These are phyloP conservation scores for Penicillium flavigenum DNA, from an alignment of 495 filamentous ascomycete genomes.

Conservation along the genomic window DNA sequence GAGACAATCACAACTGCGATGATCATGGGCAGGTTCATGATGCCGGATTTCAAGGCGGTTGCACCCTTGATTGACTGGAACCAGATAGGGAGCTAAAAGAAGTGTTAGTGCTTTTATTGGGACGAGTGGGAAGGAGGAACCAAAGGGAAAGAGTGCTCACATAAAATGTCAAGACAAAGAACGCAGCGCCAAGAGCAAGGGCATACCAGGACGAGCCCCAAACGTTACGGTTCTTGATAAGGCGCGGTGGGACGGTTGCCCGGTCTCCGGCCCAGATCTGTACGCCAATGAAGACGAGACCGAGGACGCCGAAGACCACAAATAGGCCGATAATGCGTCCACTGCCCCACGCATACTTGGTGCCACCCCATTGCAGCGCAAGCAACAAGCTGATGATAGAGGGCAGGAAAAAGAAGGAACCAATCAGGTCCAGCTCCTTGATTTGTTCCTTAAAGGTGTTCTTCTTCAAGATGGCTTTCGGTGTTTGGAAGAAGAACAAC, in stretches of 20 bases:
- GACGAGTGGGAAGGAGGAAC: neutral
- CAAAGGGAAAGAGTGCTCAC: conserved; percentile 21
- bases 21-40: conserved; percentile 74
- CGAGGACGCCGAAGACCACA: conserved; percentile 66
- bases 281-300: conserved; percentile 58
- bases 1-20: conserved; percentile 60
- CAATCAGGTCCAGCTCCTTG: conserved; percentile 64
- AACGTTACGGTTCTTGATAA: conserved; percentile 73
- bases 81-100: conserved; percentile 72
- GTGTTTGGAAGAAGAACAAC: conserved; percentile 58
- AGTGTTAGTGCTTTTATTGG: conserved; percentile 16
- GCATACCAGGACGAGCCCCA: conserved; percentile 53
- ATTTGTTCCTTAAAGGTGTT: conserved; percentile 43
- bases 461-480: conserved; percentile 43
- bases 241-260: conserved; percentile 72
- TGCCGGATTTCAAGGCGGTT: conserved; percentile 67
- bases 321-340: conserved; percentile 70
- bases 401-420: conserved; percentile 68
- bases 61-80: conserved; percentile 82
- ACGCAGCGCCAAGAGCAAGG: conserved; percentile 58
- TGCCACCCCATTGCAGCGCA: conserved; percentile 85
- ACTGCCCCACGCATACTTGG: conserved; percentile 62
- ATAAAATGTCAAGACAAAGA: conserved; percentile 65
- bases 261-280: conserved; percentile 67
- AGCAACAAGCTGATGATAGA: conserved; percentile 70